Evolutionary conservation across 2,329 filamentous ascomycete species (phyloP), one percentile per base, ranked within the genome.

Genomic region (Bisporella sp.): DNA sequence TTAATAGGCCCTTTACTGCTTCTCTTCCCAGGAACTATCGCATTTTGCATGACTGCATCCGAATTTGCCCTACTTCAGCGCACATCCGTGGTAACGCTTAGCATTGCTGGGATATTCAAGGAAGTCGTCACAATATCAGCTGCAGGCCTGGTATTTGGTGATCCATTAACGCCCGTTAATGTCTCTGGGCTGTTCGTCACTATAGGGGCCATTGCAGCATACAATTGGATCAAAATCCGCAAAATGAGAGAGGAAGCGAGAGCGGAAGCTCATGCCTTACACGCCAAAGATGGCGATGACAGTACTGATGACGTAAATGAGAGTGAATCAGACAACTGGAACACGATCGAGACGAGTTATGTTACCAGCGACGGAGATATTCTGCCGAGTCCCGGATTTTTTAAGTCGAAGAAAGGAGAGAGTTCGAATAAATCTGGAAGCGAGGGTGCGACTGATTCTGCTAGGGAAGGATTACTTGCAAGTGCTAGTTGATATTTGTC

Each of bases 91-190:
- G 93, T 99, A 47, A 97, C 93, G 0, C 77, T 99, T 43, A 95
- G 87, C 47, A 96, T 99, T 60, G 95, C 91, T 55, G 93, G 93
- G 54, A 97, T 99, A 55, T 97, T 99, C 76, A 99, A 99, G 68
- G 93, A 99, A 71, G 93, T 97, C 40, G 84, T 99, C 49, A 99
- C 93, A 11, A 97, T 99, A 62, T 85, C 82, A 40, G 90, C 89
- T 1, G 92, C 92, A 0, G 87, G 89, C 6, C 68, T 95, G 31
- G 82, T 96, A 4, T 99, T 96, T 72, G 80, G 93, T 61, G 93
- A 99, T 66, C 81, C 79, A 45, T 79, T 99, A 43, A 96, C 91
- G 0, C 74, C 84, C 0, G 81, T 99, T 72, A 99, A 99, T 67
- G 73, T 96, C 7, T 79, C 86, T 12, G 93, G 93, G 6, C 74